Conservation (phyloP, 352 stramenopile genomes). For the Pythium dissotocum region DNA sequence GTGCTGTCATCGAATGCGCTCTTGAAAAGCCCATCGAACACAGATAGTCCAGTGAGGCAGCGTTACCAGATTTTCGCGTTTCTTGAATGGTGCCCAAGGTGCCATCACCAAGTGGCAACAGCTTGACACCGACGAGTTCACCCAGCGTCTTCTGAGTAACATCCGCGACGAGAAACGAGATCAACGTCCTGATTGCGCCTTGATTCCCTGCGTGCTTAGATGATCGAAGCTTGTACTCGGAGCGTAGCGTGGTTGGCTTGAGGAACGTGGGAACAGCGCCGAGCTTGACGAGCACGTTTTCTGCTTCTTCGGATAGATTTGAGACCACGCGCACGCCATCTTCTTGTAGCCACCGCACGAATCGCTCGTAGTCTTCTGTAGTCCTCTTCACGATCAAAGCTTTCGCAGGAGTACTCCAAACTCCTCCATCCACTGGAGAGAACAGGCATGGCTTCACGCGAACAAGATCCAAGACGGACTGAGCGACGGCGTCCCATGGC, state of each 20-base stretch:
- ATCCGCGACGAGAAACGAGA: slow-evolving; percentile 59
- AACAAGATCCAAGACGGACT: slow-evolving; percentile 47
- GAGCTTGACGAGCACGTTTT: slow-evolving; percentile 51
- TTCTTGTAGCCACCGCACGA: slow-evolving; percentile 48
- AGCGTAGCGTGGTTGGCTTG: slow-evolving; percentile 35
- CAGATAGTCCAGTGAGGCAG: slow-evolving; percentile 43
- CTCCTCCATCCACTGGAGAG: slow-evolving; percentile 37
- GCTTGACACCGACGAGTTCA: slow-evolving; percentile 46
- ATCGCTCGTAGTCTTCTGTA: slow-evolving; percentile 32
- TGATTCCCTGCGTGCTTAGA: slow-evolving; percentile 47
- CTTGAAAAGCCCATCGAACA: slow-evolving; percentile 70
- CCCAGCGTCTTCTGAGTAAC: slow-evolving; percentile 25
- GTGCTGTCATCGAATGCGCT: slow-evolving; percentile 41
- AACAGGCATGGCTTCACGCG: slow-evolving; percentile 45
- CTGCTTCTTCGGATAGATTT: slow-evolving; percentile 49
- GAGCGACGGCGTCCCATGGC: slow-evolving; percentile 52
- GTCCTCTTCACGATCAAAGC: slow-evolving; percentile 48
- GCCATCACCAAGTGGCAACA: slow-evolving; percentile 63
- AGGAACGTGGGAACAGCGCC: slow-evolving; percentile 44
- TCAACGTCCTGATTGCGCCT: slow-evolving; percentile 36
- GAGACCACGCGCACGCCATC: slow-evolving; percentile 49
- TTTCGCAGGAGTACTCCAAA: slow-evolving; percentile 43
- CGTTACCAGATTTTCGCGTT: slow-evolving; percentile 24
- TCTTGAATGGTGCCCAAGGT: slow-evolving; percentile 43
- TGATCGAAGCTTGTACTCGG: slow-evolving; percentile 38